phyloP scores from a whole-genome alignment of 306 rosid genomes.

The Lathyrus aphaca region DNA sequence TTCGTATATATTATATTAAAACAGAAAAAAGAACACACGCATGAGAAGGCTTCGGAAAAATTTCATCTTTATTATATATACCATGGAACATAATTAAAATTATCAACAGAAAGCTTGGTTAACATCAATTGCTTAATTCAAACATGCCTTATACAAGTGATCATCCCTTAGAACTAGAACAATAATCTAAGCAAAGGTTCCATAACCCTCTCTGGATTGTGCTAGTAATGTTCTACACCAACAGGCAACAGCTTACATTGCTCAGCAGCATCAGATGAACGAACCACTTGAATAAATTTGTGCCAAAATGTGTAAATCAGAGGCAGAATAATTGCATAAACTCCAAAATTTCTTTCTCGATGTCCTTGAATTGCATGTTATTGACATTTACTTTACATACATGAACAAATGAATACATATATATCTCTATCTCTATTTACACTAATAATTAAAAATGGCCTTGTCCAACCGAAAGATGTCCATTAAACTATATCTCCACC shows the following conservation, averaged over 20 bases:
- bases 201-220: slow-evolving; percentile 22
- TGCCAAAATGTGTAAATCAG: slow-evolving; percentile 37
- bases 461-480: slow-evolving; percentile 1
- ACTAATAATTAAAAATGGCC: slow-evolving; percentile 44
- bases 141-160: slow-evolving; percentile 31
- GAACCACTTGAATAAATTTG: slow-evolving; percentile 30
- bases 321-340: slow-evolving; percentile 37
- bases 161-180: slow-evolving; percentile 25
- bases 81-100: slow-evolving; percentile 26
- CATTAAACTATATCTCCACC: slow-evolving; percentile 61
- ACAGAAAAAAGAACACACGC: not conserved
- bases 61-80: slow-evolving; percentile 36
- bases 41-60: slow-evolving; percentile 29
- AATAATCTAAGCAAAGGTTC: slow-evolving; percentile 33
- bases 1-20: slow-evolving; percentile 3
- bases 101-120: slow-evolving; percentile 32
- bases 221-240: not conserved
- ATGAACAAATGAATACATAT: slow-evolving; percentile 53
- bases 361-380: slow-evolving; percentile 40
- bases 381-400: slow-evolving; percentile 50
- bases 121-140: slow-evolving; percentile 34
- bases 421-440: slow-evolving; percentile 40
- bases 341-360: slow-evolving; percentile 37
- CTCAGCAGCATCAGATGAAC: slow-evolving; percentile 32
- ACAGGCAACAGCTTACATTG: slow-evolving; percentile 23